Evolutionary conservation across 1,284 basidiomycete species (phyloP).

Genomic region (Singerocomus inundabilis): DNA sequence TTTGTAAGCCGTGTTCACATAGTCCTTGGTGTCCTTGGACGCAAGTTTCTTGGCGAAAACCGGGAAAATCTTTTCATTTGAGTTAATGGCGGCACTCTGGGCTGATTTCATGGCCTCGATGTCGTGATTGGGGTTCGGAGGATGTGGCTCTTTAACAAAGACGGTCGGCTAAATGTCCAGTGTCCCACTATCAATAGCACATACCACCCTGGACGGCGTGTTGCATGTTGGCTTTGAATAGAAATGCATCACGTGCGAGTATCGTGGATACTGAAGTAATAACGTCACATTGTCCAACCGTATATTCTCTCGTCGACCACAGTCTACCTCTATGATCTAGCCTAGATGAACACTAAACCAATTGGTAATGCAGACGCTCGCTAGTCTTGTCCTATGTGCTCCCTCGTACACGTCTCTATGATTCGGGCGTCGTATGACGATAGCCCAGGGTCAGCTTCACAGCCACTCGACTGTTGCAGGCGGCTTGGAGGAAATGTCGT

Average conservation of each 20-base stretch:
- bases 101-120: conserved; percentile 19
- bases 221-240: conserved; percentile 9
- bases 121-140: not conserved
- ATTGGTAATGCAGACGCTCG: not conserved
- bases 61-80: conserved; percentile 33
- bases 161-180: conserved; percentile 4
- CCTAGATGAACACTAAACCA: too few relatives aligned
- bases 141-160: conserved; percentile 3
- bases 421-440: not conserved
- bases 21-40: conserved; percentile 25
- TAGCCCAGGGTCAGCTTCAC: conserved; percentile 18
- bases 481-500: conserved; percentile 98
- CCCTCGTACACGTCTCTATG: not conserved
- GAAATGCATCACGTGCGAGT: conserved; percentile 12
- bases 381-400: not conserved
- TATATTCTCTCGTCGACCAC: too few relatives aligned
- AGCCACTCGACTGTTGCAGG: conserved; percentile 70
- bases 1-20: conserved; percentile 18
- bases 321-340: too few relatives aligned
- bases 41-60: conserved; percentile 28
- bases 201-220: conserved; percentile 7
- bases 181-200: not conserved
- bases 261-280: not conserved
- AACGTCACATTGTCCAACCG: too few relatives aligned
- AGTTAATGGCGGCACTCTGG: conserved; percentile 18